Evolutionary conservation across 306 rosid genomes (phyloP), one percentile per base, ranked within the genome.

Genomic region (Cajanus cajan): DNA sequence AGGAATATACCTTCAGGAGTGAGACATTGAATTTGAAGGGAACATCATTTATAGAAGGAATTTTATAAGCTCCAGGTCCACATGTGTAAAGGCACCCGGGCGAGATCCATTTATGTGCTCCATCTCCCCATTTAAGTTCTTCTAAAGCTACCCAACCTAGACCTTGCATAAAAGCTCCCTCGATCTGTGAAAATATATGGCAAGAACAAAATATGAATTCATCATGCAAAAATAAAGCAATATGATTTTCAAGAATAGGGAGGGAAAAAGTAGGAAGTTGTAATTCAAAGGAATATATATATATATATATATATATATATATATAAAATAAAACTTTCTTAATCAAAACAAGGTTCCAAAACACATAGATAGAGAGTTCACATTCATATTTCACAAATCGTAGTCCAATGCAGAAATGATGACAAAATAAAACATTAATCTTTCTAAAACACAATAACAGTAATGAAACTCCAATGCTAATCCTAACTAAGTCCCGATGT

Each of bases 51-150:
- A 91, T 73, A 41, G 98, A 89, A 65, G 97, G 98, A 83, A 92
- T 92, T 86, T 92, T 95, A 81, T 92, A 92, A 74, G 89, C 86
- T 84, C 98, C 97, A 11, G 98, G 98, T 19, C 98, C 98, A 41
- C 86, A 78, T 4, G 98, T 95, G 82, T 83, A 85, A 52, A 95
- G 94, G 71, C 80, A 67, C 22, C 98, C 98, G 1, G 97, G 83
- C 22, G 85, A 82, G 52, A 95, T 71, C 98, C 98, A 92, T 80
- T 85, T 88, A 86, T 95, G 98, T 39, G 97, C 97, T 76, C 83
- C 85, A 86, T 95, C 98, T 55, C 98, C 98, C 98, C 98, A 91
- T 82, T 95, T 95, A 22, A 95, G 92, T 67, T 95, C 98, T 85
- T 95, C 98, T 61, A 95, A 83, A 55, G 98, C 97, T 39, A 83